Percentiles rank a stretch among this genome's conserved stretches.
phyloP scores from a whole-genome alignment of 495 filamentous ascomycete species.

The Trichoderma gamsii region DNA sequence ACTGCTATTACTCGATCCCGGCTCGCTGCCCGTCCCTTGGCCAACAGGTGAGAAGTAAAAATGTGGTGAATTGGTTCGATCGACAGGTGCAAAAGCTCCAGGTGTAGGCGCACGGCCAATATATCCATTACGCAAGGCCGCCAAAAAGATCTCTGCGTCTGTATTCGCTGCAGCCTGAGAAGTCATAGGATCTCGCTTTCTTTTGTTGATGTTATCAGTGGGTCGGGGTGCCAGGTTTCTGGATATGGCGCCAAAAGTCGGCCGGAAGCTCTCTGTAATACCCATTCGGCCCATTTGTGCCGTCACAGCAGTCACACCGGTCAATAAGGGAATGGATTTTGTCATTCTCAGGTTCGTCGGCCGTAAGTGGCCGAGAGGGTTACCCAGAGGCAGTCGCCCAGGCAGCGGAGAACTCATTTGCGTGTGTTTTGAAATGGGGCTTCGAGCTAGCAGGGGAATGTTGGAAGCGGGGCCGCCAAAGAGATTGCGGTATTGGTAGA shows the following conservation, averaged over 20 bases:
- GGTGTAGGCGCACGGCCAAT: not conserved
- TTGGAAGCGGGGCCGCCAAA: conserved; percentile 22
- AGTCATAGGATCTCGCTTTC: not conserved
- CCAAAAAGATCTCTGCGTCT: not conserved
- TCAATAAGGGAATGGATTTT: not conserved
- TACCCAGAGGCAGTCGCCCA: conserved; percentile 30
- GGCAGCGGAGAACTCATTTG: conserved; percentile 30
- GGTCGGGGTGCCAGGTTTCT: not conserved
- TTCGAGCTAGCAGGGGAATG: conserved; percentile 37
- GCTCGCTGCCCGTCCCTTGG: not conserved
- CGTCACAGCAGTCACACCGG: not conserved
- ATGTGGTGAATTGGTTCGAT: not conserved
- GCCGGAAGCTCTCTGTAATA: not conserved
- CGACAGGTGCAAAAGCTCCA: not conserved
- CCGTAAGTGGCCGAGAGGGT: conserved; percentile 22
- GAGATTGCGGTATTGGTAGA: not conserved
- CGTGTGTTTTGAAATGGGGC: conserved; percentile 26
- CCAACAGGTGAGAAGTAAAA: not conserved
- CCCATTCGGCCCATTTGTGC: not conserved
- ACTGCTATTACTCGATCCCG: not conserved
- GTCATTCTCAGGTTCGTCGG: not conserved
- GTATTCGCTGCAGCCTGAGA: not conserved
- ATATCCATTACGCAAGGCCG: not conserved
- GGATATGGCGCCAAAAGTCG: not conserved
- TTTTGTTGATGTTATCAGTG: not conserved